These are phyloP conservation scores for Pseudogymnoascus pannorum DNA, from an alignment of 2,329 filamentous ascomycete genomes.

Conservation along the genomic window DNA sequence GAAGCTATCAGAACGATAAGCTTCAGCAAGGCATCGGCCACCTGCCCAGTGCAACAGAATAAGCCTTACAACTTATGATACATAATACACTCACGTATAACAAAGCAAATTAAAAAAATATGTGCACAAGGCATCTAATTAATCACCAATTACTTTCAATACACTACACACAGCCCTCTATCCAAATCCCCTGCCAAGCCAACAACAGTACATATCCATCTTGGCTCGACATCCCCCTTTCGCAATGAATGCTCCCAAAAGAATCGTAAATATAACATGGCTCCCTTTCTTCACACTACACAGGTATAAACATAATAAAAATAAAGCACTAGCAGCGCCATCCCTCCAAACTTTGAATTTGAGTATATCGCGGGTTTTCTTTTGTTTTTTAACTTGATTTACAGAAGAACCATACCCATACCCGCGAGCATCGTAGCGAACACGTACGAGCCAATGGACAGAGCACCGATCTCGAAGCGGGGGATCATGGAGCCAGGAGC, in stretches of 20 bases:
- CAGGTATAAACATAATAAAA: conserved; percentile 4
- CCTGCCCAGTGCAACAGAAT: no score
- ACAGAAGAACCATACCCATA: conserved; percentile 48
- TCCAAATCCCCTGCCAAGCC: background rate
- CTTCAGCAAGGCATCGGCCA: background rate
- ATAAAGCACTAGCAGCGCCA: background rate
- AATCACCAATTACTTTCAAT: background rate
- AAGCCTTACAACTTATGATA: no score
- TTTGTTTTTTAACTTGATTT: conserved; percentile 18
- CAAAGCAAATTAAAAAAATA: background rate
- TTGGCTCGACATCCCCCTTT: background rate
- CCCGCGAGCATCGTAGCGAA: conserved; percentile 43
- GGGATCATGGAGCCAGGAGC: conserved; percentile 37
- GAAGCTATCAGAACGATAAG: background rate
- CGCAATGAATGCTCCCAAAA: background rate
- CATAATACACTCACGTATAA: background rate
- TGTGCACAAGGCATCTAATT: background rate
- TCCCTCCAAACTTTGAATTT: background rate
- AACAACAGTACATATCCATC: background rate
- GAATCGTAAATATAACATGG: background rate
- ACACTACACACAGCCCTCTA: background rate
- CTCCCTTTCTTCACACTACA: background rate
- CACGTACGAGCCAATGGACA: conserved; percentile 43
- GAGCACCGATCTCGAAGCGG: conserved; percentile 36
- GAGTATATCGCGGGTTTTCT: background rate